Percentiles rank a stretch among this genome's conserved stretches.
Evolutionary conservation across 2,329 filamentous ascomycete genomes (phyloP).

Genomic region (Fusarium sp.): DNA sequence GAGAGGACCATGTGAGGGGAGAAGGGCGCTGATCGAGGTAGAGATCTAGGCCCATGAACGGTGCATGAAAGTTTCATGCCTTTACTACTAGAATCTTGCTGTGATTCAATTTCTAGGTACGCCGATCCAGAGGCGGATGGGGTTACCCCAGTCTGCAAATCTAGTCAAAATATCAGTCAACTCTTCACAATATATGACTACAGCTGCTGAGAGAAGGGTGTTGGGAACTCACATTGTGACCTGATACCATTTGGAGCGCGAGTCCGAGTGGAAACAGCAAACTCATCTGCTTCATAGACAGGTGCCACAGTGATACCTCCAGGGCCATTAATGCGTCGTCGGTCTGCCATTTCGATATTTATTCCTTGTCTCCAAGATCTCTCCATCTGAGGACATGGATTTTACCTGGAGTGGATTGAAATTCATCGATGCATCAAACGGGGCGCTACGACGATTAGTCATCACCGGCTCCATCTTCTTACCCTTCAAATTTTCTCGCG

Average conservation of each 20-base stretch:
- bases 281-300: conserved; percentile 66
- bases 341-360: conserved; percentile 71
- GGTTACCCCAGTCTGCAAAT: conserved; percentile 89
- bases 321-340: conserved; percentile 90
- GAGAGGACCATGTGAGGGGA: conserved; percentile 90
- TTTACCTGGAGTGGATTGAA: conserved; percentile 21
- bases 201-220: neutral
- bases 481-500: conserved; percentile 35
- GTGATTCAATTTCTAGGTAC: conserved; percentile 74
- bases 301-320: conserved; percentile 78
- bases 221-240: conserved; percentile 76
- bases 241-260: conserved; percentile 76
- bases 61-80: conserved; percentile 92
- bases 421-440: conserved; percentile 27
- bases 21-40: conserved; percentile 89
- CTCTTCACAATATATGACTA: neutral
- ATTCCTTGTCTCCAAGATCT: neutral
- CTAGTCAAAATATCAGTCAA: conserved; percentile 55
- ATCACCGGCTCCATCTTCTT: conserved; percentile 22
- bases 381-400: conserved; percentile 22
- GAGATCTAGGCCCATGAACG: conserved; percentile 89
- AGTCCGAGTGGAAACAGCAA: conserved; percentile 56
- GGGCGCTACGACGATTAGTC: conserved; percentile 29
- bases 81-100: conserved; percentile 58
- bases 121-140: conserved; percentile 94